Evolutionary conservation across 305 asterid species (phyloP), one percentile per base, ranked within the genome.

Genomic region (Petunia hybrid): DNA sequence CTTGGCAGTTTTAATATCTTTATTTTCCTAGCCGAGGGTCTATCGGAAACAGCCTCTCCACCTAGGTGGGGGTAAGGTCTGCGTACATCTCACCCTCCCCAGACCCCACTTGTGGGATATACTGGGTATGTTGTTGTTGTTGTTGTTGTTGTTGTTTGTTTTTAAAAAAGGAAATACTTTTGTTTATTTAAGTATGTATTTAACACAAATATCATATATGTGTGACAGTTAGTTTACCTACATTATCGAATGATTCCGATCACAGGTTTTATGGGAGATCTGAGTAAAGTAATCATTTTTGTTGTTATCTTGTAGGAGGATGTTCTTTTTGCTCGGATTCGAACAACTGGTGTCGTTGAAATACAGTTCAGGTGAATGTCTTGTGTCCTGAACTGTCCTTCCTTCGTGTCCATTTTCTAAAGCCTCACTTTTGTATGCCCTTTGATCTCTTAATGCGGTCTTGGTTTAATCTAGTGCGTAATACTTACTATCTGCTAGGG

Each of bases 321-420:
- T 91, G 93, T 96, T 84, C 98, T 95, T 85, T 85, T 90, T 87
- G 99, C 99, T 82, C 91, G 99, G 89, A 94, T 97, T 84, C 98
- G 99, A 84, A 97, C 99, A 75, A 94, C 97, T 41, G 99, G 99
- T 76, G 98, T 93, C 80, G 99, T 97, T 69, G 99, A 97, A 87
- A 97, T 97, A 86, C 99, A 97, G 83, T 97, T 97, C 97, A 97
- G 99, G 99, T 97, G 86, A 89, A 82, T 80, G n/a, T 77, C 64
- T 51, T 0, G 2, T 45, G 7, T 74, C 78, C 46, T 53, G 48
- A 35, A 3, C 64, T 7, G 64, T 13, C 40, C 16, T 22, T 22
- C 31, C 31, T 1, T 69, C 4, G 22, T 69, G 16, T 69, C 36
- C 14, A 51, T 73, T 51, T 6, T 8, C 36, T 35, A 13, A 73